A percentile compares a stretch with the other conserved stretches of the same genome.
phyloP scores from a whole-genome alignment of 2,329 filamentous ascomycete species.

The Fusarium circinatum region DNA sequence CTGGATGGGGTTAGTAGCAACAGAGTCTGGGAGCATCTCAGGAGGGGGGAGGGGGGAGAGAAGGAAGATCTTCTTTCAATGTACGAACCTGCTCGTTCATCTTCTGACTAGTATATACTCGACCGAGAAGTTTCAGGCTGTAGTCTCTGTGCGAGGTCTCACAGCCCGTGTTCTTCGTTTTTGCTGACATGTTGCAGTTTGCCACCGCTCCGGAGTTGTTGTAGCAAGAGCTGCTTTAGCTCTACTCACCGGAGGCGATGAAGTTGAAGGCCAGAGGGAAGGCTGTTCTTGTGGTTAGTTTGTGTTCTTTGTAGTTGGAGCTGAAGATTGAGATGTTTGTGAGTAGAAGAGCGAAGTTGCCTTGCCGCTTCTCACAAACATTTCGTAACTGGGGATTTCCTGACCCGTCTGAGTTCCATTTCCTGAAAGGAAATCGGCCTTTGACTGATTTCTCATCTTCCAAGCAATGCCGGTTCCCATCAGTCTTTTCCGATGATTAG shows the following conservation, averaged over 20 bases:
- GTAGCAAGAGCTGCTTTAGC: conserved; percentile 42
- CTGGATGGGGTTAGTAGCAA: conserved; percentile 40
- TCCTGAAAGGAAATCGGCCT: conserved; percentile 76
- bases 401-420: conserved; percentile 88
- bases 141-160: conserved; percentile 2
- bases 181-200: conserved; percentile 52
- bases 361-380: background rate
- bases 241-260: conserved; percentile 89
- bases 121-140: conserved; percentile 16
- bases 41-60: conserved; percentile 40
- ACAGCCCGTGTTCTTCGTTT: conserved; percentile 18
- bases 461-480: conserved; percentile 72
- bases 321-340: background rate
- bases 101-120: conserved; percentile 34
- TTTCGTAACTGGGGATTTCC: conserved; percentile 42
- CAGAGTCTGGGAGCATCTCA: conserved; percentile 41
- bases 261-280: conserved; percentile 87
- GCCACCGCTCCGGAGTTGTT: conserved; percentile 70
- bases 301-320: background rate
- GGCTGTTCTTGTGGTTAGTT: conserved; percentile 62
- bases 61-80: conserved; percentile 51
- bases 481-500: conserved; percentile 54
- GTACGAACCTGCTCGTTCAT: conserved; percentile 57
- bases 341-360: background rate
- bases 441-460: conserved; percentile 70